phyloP scores from a whole-genome alignment of 2,329 filamentous ascomycete genomes.

The Paecilomyces niveus region DNA sequence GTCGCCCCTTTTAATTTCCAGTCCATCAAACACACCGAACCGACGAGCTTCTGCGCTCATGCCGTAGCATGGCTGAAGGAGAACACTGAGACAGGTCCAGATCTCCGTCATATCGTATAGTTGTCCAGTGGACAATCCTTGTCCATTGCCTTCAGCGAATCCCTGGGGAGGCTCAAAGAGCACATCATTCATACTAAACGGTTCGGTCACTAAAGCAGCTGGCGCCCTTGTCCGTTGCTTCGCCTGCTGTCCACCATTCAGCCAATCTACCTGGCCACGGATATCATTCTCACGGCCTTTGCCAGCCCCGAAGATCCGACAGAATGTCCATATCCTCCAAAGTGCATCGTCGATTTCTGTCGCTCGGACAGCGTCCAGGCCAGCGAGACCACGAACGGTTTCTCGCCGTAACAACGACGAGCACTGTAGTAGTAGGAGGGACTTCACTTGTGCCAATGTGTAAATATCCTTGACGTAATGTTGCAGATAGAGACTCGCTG shows the following conservation, averaged over 20 bases:
- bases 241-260: constrained; percentile 50
- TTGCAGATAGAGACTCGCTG: constrained; percentile 45
- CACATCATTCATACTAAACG: constrained; percentile 46
- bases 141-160: constrained; percentile 52
- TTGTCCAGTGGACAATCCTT: constrained; percentile 48
- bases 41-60: constrained; percentile 48
- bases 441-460: constrained; percentile 49
- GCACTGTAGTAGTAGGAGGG: constrained; percentile 50
- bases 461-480: constrained; percentile 47
- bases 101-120: constrained; percentile 60
- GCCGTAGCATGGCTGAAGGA: constrained; percentile 51
- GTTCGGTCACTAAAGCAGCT: constrained; percentile 42
- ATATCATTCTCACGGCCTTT: constrained; percentile 54
- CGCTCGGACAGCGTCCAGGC: constrained; percentile 38
- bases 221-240: constrained; percentile 39
- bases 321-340: constrained; percentile 62
- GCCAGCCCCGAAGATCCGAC: constrained; percentile 53
- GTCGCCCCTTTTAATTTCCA: constrained; percentile 40
- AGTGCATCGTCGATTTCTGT: constrained; percentile 54
- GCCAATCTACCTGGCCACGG: constrained; percentile 55
- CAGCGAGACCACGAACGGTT: constrained; percentile 48
- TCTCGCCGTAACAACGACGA: constrained; percentile 50
- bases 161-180: constrained; percentile 50
- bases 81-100: constrained; percentile 53
- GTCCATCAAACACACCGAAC: constrained; percentile 51